These are phyloP conservation scores for Colletotrichum gloeosporioides DNA, from an alignment of 2,329 filamentous ascomycete species.

Conservation along the genomic window DNA sequence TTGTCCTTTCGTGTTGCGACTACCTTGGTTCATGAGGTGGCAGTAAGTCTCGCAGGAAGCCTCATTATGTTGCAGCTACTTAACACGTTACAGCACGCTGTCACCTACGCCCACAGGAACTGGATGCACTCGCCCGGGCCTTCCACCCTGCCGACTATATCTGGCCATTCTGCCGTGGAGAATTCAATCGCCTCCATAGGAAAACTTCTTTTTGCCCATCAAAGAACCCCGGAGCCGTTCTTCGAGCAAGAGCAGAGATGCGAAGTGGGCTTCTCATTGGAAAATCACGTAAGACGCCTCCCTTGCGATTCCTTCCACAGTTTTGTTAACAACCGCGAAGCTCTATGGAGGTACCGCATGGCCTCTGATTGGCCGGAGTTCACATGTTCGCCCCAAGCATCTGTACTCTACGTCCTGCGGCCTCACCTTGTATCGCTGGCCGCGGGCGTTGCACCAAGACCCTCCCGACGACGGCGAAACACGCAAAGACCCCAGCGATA, in stretches of 20 bases:
- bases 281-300: constrained; percentile 22
- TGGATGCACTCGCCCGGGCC: neutral
- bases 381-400: neutral
- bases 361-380: neutral
- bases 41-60: constrained; percentile 24
- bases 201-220: neutral
- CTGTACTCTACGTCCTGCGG: neutral
- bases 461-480: neutral
- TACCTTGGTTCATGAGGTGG: constrained; percentile 32
- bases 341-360: constrained; percentile 1
- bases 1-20: constrained; percentile 23
- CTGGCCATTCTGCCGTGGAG: neutral
- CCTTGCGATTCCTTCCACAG: neutral
- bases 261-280: constrained; percentile 30
- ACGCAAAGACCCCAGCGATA: neutral
- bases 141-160: neutral
- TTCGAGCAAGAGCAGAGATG: constrained; percentile 27
- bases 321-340: neutral
- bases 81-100: neutral
- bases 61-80: neutral
- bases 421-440: neutral
- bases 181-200: neutral
- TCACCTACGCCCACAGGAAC: neutral
- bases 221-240: constrained; percentile 22
- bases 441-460: neutral